A percentile compares a stretch with the other conserved stretches of the same genome.
Evolutionary conservation across 1,284 basidiomycete genomes (phyloP).

Genomic region (Rhodotorula mucilaginosa): DNA sequence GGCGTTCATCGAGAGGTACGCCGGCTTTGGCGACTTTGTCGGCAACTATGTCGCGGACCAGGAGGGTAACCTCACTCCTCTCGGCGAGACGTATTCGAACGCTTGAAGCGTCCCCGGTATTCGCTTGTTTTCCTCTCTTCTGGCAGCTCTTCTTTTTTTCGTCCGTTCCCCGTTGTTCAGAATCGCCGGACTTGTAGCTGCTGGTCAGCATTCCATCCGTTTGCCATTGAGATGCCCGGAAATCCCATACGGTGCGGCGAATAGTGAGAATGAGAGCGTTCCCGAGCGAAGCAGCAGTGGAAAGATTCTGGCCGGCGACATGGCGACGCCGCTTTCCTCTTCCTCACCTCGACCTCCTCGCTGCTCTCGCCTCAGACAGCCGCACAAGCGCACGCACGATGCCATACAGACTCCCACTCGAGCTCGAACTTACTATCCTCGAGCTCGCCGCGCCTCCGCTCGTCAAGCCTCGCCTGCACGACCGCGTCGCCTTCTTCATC

Average conservation of each 20-base stretch:
- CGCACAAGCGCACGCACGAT: not conserved
- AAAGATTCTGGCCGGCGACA: too few relatives aligned
- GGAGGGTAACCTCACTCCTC: conserved; percentile 6
- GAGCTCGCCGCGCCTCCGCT: too few relatives aligned
- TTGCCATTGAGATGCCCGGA: too few relatives aligned
- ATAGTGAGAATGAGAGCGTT: too few relatives aligned
- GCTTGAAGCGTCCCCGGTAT: not conserved
- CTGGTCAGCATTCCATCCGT: too few relatives aligned
- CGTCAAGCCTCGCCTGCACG: too few relatives aligned
- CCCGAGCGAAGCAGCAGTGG: too few relatives aligned
- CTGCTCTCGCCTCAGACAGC: not conserved
- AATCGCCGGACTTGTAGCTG: too few relatives aligned
- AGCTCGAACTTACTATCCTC: not conserved
- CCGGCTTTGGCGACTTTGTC: conserved; percentile 32
- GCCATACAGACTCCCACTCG: not conserved
- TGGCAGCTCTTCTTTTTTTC: not conserved
- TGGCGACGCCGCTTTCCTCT: too few relatives aligned
- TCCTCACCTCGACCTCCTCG: not conserved
- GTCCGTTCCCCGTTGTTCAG: not conserved
- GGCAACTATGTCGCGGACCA: conserved; percentile 24
- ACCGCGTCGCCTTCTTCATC: too few relatives aligned
- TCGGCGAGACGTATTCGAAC: conserved; percentile 19
- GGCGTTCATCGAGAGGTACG: conserved; percentile 33
- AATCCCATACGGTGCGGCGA: too few relatives aligned
- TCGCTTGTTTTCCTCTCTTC: not conserved